Evolutionary conservation across 23 red algal species (phyloP).

Genomic region (Agarophyton chilense): DNA sequence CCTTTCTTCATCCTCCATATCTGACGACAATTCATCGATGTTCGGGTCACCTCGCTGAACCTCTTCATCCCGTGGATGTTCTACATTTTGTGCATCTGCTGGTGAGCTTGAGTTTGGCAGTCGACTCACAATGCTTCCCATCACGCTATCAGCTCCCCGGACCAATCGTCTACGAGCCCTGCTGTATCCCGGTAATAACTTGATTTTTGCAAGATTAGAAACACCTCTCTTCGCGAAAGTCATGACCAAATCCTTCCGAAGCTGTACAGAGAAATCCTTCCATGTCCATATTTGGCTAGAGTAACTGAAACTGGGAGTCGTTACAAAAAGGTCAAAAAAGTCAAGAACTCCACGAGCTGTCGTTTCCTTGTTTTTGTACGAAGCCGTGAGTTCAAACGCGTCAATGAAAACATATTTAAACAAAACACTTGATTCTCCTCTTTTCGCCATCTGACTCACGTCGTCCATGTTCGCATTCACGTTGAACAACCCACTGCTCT

Average conservation of each 20-base stretch:
- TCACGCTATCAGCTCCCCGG: slow-evolving; percentile 43
- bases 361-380: slow-evolving; percentile 83
- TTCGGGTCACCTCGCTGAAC: slow-evolving; percentile 5
- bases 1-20: slow-evolving; percentile 31
- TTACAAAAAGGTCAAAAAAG: slow-evolving; percentile 78
- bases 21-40: slow-evolving; percentile 29
- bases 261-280: slow-evolving; percentile 77
- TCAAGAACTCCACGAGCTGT: slow-evolving; percentile 67
- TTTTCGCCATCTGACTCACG: slow-evolving; percentile 72
- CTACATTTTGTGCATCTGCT: background rate
- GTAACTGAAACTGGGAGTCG: slow-evolving; percentile 80
- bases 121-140: slow-evolving; percentile 38
- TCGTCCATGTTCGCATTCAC: slow-evolving; percentile 63
- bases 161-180: slow-evolving; percentile 26
- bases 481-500: background rate
- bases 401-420: slow-evolving; percentile 98
- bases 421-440: slow-evolving; percentile 78
- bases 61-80: background rate
- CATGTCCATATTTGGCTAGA: slow-evolving; percentile 87
- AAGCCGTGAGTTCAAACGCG: slow-evolving; percentile 81
- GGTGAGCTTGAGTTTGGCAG: slow-evolving; percentile 14
- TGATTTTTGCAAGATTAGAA: slow-evolving; percentile 78
- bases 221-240: slow-evolving; percentile 65
- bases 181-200: slow-evolving; percentile 64
- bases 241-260: slow-evolving; percentile 69